These are phyloP conservation scores for Ascochyta pisi DNA, from an alignment of 2,329 filamentous ascomycete species.

Conservation along the genomic window DNA sequence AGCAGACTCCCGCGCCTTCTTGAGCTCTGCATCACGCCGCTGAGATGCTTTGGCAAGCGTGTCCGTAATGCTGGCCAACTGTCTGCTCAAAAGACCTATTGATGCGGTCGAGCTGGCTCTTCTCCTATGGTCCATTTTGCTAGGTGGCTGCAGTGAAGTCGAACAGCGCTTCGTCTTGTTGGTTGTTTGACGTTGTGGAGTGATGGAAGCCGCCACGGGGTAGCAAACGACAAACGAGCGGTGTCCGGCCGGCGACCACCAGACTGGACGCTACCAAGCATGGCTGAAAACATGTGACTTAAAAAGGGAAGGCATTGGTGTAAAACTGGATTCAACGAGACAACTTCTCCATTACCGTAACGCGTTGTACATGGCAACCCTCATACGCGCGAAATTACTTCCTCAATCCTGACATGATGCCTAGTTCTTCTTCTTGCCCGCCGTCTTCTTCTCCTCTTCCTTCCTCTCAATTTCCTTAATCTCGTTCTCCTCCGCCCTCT, in stretches of 20 bases:
- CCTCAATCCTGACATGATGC: constrained; percentile 10
- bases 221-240: constrained; percentile 1
- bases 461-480: constrained; percentile 67
- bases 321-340: not conserved
- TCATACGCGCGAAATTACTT: not conserved
- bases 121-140: constrained; percentile 2
- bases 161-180: not conserved
- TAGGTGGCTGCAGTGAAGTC: not conserved
- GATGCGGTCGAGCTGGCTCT: not conserved
- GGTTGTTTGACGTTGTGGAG: not conserved
- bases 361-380: not conserved
- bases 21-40: constrained; percentile 21
- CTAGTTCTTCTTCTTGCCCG: constrained; percentile 46
- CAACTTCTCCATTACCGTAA: not conserved
- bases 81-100: constrained; percentile 18
- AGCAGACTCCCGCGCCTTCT: not conserved
- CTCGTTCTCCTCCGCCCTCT: constrained; percentile 89
- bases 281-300: not conserved
- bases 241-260: not conserved
- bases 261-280: not conserved
- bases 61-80: constrained; percentile 27
- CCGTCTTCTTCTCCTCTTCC: constrained; percentile 40
- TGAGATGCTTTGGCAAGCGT: constrained; percentile 23
- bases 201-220: constrained; percentile 1
- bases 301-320: not conserved